Base-by-base conservation (phyloP, 2,329 filamentous ascomycete genomes). In the Davidsoniella virescens region DNA sequence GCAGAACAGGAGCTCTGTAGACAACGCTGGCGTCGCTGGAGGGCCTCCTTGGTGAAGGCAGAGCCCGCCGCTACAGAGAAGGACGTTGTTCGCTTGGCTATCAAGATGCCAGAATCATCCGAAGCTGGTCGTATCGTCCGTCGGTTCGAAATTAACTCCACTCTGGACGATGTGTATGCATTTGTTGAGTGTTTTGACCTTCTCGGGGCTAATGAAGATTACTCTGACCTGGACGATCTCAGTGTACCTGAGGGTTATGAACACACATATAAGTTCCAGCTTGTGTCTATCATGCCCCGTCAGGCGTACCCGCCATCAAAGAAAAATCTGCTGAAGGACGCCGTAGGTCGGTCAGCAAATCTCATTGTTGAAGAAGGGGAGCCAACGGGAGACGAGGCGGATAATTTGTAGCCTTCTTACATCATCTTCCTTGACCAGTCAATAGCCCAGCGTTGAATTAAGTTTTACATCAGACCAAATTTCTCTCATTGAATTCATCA, bases 151-250 rank as follows among this genome's bases (percentile, higher is more conserved):
- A 69, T 73, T 1, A 70, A 77, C n/a, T 77, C 84, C 0, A 71
- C 75, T 2, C 69, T 96, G 37, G 90, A 96, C 61, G 87, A 95
- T 59, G 67, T 98, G 5, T 96, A 96, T 63, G 92, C 90, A 0
- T 95, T 94, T 65, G 87, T 96, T 2, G 92, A 98, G 61, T 96
- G 90, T 65, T 82, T 87, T 61, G 80, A 86, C 48, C 57, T 82
- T 5, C 58, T 87, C 2, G 58, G 51, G 53, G 59, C 57, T 3
- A 62, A 65, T 14, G 61, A 67, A 29, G 64, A 62, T 17, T 62
- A 63, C 1, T 59, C 65, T 3, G 17, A 44, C 6, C 17, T 51
- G 3, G 52, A 54, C 39, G 51, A 53, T 36, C 18, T 36, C 12
- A 25, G 18, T 5, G 65, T 77, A 57, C 86, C 87, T 0, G 67